Evolutionary conservation across 352 stramenopile species (phyloP).

Genomic region (Globisporangium paddicum): DNA sequence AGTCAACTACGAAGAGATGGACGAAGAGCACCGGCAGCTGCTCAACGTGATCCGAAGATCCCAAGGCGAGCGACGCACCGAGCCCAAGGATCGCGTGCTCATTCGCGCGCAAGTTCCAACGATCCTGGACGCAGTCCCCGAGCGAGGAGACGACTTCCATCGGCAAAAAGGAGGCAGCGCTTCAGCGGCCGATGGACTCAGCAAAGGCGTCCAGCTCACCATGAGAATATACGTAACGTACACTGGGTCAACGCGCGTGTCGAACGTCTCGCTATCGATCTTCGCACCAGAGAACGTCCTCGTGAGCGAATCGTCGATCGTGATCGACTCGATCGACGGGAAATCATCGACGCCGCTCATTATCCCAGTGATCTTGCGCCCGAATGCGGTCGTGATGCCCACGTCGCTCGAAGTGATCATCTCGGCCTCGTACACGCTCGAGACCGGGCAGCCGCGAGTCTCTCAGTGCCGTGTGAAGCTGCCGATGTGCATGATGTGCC

Average conservation of each 20-base stretch:
- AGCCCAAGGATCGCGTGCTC: slow-evolving; percentile 74
- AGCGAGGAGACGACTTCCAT: slow-evolving; percentile 23
- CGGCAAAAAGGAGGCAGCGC: not conserved
- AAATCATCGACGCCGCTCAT: slow-evolving; percentile 58
- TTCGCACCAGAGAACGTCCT: slow-evolving; percentile 57
- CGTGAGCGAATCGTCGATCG: slow-evolving; percentile 51
- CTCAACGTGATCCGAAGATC: slow-evolving; percentile 82
- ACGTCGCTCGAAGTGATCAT: slow-evolving; percentile 60
- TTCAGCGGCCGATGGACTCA: slow-evolving; percentile 1
- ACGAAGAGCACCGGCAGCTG: slow-evolving; percentile 85
- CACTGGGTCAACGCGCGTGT: slow-evolving; percentile 54
- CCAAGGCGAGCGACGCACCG: slow-evolving; percentile 56
- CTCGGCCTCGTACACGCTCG: slow-evolving; percentile 68
- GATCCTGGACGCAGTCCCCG: slow-evolving; percentile 51
- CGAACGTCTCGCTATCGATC: slow-evolving; percentile 76
- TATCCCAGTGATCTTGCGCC: slow-evolving; percentile 50
- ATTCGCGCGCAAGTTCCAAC: slow-evolving; percentile 66
- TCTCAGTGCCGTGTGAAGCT: slow-evolving; percentile 59
- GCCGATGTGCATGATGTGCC: slow-evolving; percentile 70
- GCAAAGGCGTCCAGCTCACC: slow-evolving; percentile 46
- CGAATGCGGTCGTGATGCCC: slow-evolving; percentile 44
- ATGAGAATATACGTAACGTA: slow-evolving; percentile 83
- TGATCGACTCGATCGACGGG: slow-evolving; percentile 70
- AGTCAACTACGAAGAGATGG: slow-evolving; percentile 90
- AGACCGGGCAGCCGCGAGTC: slow-evolving; percentile 63